phyloP scores from a whole-genome alignment of 2,329 filamentous ascomycete species.

The Aspergillus sergii region DNA sequence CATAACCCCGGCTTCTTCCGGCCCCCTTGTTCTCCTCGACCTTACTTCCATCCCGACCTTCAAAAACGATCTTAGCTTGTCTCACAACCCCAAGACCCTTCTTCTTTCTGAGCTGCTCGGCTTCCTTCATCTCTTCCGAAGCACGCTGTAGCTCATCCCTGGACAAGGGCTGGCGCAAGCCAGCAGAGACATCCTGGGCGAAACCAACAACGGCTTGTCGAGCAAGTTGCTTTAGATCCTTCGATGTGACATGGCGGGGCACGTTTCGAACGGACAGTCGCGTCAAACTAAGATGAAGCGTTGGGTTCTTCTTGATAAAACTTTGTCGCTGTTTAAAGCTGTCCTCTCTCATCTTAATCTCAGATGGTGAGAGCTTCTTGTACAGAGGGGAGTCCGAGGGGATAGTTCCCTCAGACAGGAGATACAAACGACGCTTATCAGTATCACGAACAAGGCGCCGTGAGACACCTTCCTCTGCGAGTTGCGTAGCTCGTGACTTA shows the following conservation, averaged over 20 bases:
- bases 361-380: slow-evolving; percentile 72
- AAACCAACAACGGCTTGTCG: slow-evolving; percentile 93
- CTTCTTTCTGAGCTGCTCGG: slow-evolving; percentile 75
- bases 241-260: slow-evolving; percentile 78
- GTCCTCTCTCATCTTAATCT: slow-evolving; percentile 84
- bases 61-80: slow-evolving; percentile 94
- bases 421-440: slow-evolving; percentile 87
- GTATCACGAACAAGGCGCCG: slow-evolving; percentile 70
- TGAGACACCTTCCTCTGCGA: slow-evolving; percentile 69
- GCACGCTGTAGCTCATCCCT: slow-evolving; percentile 84
- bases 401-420: slow-evolving; percentile 85
- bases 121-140: slow-evolving; percentile 75
- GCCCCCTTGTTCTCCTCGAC: slow-evolving; percentile 74
- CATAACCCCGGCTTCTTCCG: slow-evolving; percentile 87
- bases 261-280: slow-evolving; percentile 91
- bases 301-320: slow-evolving; percentile 87
- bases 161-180: slow-evolving; percentile 75
- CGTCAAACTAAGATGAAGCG: slow-evolving; percentile 83
- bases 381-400: slow-evolving; percentile 76
- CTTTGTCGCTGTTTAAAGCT: slow-evolving; percentile 86
- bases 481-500: slow-evolving; percentile 74
- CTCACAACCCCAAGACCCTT: slow-evolving; percentile 86
- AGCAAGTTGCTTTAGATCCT: slow-evolving; percentile 87
- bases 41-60: slow-evolving; percentile 82
- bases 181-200: slow-evolving; percentile 81